Conservation (phyloP, 148 eudicot species). For the Suaeda aralocaspica region DNA sequence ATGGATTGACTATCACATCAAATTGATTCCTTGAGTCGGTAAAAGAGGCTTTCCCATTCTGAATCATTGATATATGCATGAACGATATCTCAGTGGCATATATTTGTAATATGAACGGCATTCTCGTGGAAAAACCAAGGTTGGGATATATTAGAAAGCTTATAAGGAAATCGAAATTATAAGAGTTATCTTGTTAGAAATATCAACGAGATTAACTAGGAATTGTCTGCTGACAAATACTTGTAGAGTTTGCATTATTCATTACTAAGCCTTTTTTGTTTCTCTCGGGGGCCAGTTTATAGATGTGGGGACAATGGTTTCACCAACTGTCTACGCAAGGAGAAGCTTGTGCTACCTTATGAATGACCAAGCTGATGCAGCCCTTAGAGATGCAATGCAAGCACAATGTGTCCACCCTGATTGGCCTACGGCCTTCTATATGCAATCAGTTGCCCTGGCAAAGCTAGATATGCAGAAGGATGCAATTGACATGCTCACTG, state of each 20-base stretch:
- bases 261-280: too few species aligned
- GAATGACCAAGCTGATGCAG: slow-evolving; percentile 69
- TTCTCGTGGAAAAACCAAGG: too few species aligned
- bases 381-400: slow-evolving; percentile 87
- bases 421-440: slow-evolving; percentile 85
- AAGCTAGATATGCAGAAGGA: slow-evolving; percentile 89
- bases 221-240: too few species aligned
- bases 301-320: slow-evolving; percentile 61
- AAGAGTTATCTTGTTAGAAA: too few species aligned
- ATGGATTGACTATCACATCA: not conserved
- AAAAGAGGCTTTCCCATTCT: too few species aligned
- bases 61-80: too few species aligned
- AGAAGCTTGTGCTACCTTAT: slow-evolving; percentile 74
- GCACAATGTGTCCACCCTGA: slow-evolving; percentile 77
- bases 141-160: too few species aligned
- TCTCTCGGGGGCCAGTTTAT: slow-evolving; percentile 46
- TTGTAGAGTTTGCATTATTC: too few species aligned
- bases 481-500: slow-evolving; percentile 75
- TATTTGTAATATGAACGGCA: too few species aligned
- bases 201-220: too few species aligned
- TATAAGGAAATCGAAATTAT: too few species aligned
- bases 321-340: slow-evolving; percentile 72
- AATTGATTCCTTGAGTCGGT: not conserved
- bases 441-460: slow-evolving; percentile 84
- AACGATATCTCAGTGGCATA: too few species aligned